Conservation (phyloP, 305 asterid species). For the Fraxinus sp. region DNA sequence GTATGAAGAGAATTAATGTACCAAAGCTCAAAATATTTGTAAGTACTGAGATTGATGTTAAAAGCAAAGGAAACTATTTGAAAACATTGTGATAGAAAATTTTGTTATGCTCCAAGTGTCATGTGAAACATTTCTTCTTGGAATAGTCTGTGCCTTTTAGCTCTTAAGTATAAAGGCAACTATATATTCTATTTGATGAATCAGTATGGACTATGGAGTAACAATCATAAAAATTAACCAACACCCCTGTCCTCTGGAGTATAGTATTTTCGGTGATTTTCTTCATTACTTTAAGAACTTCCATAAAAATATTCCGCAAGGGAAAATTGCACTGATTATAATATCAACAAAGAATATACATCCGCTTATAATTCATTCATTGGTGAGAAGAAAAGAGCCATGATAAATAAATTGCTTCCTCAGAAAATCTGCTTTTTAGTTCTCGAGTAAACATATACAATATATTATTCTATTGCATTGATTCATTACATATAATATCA, state of each 20-base stretch:
- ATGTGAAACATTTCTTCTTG: neutral
- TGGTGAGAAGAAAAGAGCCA: no score
- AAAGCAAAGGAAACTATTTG: neutral
- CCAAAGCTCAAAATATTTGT: neutral
- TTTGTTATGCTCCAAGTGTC: neutral
- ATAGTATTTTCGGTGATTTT: neutral
- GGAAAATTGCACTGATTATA: neutral
- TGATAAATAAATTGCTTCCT: neutral
- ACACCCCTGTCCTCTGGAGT: neutral
- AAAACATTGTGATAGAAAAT: neutral
- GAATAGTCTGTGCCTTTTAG: neutral
- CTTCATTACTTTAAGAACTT: neutral
- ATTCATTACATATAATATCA: neutral
- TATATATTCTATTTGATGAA: neutral
- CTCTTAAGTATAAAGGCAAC: neutral
- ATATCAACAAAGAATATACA: neutral
- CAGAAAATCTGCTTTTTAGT: neutral
- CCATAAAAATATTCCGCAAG: neutral
- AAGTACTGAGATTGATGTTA: neutral
- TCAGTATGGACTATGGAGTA: neutral
- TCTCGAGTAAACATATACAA: neutral
- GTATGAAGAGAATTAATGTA: neutral
- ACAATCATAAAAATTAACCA: neutral
- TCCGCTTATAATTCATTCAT: neutral
- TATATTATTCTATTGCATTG: neutral